Evolutionary conservation across 2,329 filamentous ascomycete genomes (phyloP), one percentile per base, ranked within the genome.

Genomic region (Chaetomium globosum): DNA sequence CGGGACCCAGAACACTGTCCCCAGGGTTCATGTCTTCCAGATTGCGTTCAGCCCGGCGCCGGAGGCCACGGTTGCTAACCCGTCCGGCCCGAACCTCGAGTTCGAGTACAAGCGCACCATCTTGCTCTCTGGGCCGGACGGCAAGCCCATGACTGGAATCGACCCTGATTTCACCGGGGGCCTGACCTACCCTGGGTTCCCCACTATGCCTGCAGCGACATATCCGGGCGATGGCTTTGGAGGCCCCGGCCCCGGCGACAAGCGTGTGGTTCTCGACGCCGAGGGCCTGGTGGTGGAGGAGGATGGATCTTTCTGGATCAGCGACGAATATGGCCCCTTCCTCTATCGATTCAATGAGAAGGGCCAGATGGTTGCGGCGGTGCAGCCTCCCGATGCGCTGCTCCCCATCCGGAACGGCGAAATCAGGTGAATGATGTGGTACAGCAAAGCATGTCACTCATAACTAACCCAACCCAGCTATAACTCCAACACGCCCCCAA

Each of bases 291-390:
- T 86, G 1, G 79, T 92, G 7, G 82, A 82, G 57, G 69, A 77
- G 0, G 83, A 89, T 62, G 86, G 84, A 13, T 80, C 80, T 0
- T 91, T 90, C 76, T 92, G 87, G 87, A 79, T 91, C 48, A 83
- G 80, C 8, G 89, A 92, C 72, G 89, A 91, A 76, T 89, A 90
- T 72, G 89, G 88, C 0, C 87, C 87, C 0, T 91, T 87, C 70
- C 78, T 91, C 26, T 92, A 90, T 79, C 82, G 86, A 53, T 91
- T 92, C 75, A 77, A 81, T 66, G 68, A 74, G 3, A 72, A 74
- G 0, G 89, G 89, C 43, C 80, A 78, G 39, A 87, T 92, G 84
- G 74, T 85, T 19, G 77, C 79, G 1, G 88, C 88, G 0, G 87
- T 91, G 65, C 82, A 84, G 16, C 88, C 89, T 0, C 88, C 88